Conservation (phyloP, 208 protist species). For the Naegleria gruberi region DNA sequence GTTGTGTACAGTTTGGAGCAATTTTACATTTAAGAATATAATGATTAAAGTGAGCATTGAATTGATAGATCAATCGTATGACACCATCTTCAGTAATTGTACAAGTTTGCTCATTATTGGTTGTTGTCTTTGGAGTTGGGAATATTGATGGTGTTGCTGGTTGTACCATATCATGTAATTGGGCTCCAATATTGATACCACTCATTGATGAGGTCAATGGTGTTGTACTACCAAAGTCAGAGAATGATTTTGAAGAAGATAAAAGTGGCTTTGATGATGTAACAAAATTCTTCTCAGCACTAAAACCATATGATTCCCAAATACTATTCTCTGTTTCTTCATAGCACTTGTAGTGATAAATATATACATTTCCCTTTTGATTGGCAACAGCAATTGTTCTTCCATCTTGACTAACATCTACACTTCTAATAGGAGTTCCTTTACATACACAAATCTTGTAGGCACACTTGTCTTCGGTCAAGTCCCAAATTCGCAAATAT, state of each 20-base stretch:
- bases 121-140: too few relatives aligned
- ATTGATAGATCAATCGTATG: not conserved
- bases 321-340: not conserved
- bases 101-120: too few relatives aligned
- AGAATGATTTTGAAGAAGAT: too few relatives aligned
- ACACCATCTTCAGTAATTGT: too few relatives aligned
- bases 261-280: too few relatives aligned
- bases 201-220: too few relatives aligned
- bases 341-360: conserved; percentile 22
- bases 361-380: conserved; percentile 41
- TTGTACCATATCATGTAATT: too few relatives aligned
- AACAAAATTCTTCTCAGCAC: too few relatives aligned
- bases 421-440: conserved; percentile 47
- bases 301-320: too few relatives aligned
- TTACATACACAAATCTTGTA: conserved; percentile 51
- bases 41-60: conserved; percentile 48
- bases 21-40: conserved; percentile 62
- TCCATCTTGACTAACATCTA: conserved; percentile 46
- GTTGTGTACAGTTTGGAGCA: conserved; percentile 50
- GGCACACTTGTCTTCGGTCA: conserved; percentile 50
- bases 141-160: too few relatives aligned
- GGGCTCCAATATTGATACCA: too few relatives aligned
- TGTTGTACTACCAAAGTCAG: too few relatives aligned
- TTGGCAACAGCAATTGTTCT: conserved; percentile 51
- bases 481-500: conserved; percentile 61